A percentile compares a stretch with the other conserved stretches of the same genome.
phyloP scores from a whole-genome alignment of 352 stramenopile species.

The Pythium utonaiense region DNA sequence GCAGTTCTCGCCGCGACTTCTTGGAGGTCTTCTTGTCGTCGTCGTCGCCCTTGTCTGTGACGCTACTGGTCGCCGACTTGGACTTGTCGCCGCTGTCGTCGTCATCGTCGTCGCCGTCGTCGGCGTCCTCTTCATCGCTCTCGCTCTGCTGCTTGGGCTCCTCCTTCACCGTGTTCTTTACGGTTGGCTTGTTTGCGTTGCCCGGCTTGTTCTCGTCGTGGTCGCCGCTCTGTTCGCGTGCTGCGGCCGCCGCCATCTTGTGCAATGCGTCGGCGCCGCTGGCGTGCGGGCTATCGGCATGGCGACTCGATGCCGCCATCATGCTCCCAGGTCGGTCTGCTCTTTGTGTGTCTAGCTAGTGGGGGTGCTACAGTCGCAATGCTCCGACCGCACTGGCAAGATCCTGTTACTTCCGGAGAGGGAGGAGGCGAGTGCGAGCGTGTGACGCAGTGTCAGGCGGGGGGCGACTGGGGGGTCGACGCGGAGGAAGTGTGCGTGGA shows the following conservation, averaged over 20 bases:
- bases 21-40: slow-evolving; percentile 54
- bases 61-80: slow-evolving; percentile 11
- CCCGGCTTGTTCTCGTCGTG: slow-evolving; percentile 20
- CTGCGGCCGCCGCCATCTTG: slow-evolving; percentile 20
- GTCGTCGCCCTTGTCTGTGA: slow-evolving; percentile 21
- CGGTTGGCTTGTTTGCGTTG: slow-evolving; percentile 11
- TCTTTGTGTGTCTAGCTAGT: not conserved
- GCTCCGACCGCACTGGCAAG: too few species aligned
- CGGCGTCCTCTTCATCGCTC: slow-evolving; percentile 17
- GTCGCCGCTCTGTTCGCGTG: not conserved
- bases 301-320: slow-evolving; percentile 14
- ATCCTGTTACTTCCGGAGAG: too few species aligned
- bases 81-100: slow-evolving; percentile 23
- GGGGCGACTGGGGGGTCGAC: not conserved
- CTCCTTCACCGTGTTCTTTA: slow-evolving; percentile 3
- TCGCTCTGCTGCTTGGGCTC: slow-evolving; percentile 11
- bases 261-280: slow-evolving; percentile 9
- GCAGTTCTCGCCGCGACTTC: slow-evolving; percentile 78
- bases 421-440: too few species aligned
- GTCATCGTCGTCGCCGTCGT: slow-evolving; percentile 18
- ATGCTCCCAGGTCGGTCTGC: slow-evolving; percentile 4
- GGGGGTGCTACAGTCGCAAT: too few species aligned
- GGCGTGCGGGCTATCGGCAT: slow-evolving; percentile 9
- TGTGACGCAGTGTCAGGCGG: too few species aligned
- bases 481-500: not conserved